A percentile compares a stretch with the other conserved stretches of the same genome.
phyloP scores from a whole-genome alignment of 768 basidiomycete genomes.

The Clitopilus hobsonii region DNA sequence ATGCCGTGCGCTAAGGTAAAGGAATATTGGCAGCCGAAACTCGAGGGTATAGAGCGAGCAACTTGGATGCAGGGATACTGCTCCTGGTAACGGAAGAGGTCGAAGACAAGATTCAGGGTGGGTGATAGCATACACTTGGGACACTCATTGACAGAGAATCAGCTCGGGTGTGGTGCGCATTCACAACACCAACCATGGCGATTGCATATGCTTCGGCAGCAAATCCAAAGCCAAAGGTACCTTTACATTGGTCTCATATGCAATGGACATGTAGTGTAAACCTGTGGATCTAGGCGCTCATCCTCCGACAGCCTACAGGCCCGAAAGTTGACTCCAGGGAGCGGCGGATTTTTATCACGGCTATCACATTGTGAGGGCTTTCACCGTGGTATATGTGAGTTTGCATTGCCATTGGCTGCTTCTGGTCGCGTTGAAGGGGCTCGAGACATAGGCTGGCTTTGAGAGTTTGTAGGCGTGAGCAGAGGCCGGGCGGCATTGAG shows the following conservation, averaged over 20 bases:
- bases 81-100: slow-evolving; percentile 47
- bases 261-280: background rate
- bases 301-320: slow-evolving; percentile 34
- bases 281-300: slow-evolving; percentile 26
- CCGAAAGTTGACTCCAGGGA: slow-evolving; percentile 13
- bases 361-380: slow-evolving; percentile 32
- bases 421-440: slow-evolving; percentile 15
- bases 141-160: slow-evolving; percentile 1
- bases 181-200: slow-evolving; percentile 81
- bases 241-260: background rate
- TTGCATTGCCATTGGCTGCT: slow-evolving; percentile 2
- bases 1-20: too few relatives aligned
- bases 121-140: slow-evolving; percentile 3
- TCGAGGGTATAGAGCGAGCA: background rate
- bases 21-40: background rate
- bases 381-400: background rate
- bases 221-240: slow-evolving; percentile 55
- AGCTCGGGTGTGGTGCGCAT: slow-evolving; percentile 81
- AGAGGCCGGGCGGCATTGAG: slow-evolving; percentile 56
- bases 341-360: slow-evolving; percentile 54
- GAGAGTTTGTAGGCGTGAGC: slow-evolving; percentile 15
- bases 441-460: slow-evolving; percentile 15
- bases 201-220: slow-evolving; percentile 61
- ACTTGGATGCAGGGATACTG: background rate
- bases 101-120: slow-evolving; percentile 13